Base-by-base conservation (phyloP, 129 eudicot species). In the carrot (Daucus carota) region DNA sequence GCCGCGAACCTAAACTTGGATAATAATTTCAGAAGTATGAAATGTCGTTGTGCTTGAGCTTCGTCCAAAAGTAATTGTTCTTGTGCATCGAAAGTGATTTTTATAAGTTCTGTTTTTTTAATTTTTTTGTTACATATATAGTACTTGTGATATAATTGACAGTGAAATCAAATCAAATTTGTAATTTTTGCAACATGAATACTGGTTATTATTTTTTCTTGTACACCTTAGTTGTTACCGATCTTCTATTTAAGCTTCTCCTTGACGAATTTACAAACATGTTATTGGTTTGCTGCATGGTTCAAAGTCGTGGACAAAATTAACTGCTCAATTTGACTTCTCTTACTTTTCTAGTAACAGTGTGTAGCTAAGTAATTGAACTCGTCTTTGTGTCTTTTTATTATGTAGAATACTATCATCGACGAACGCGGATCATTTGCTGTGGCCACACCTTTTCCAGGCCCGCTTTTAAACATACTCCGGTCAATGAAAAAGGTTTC, bases 401-500 rank as follows among this genome's bases (percentile, higher is more conserved):
- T 45, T 20, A 67, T 81, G 86, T 81, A 93, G 98, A 93, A 93
- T 77, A 72, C 91, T 29, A 77, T 93, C 66, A 84, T 93, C 38
- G 98, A 93, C 80, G 97, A 93, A 32, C 93, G 98, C 24, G 85
- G 93, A 54, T 93, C 98, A 15, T 93, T 93, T 77, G 87, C 96
- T 71, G 96, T 93, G 77, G 43, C 85, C 73, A 93, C 93, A 79
- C 96, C 92, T 31, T 70, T 82, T 50, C 97, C 98, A 62, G 96
- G 98, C 42, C 84, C 85, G 20, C 96, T 93, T 87, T 84, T 88
- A 80, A 85, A 72, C 63, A 78, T 90, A 73, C 86, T 93, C 68
- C 85, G 73, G 71, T 85, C 88, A 4, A 41, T 90, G 22, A 86
- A 85, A 78, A 90, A 87, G 97, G 98, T 92, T 78, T 42, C 87